A percentile compares a stretch with the other conserved stretches of the same genome.
These are phyloP conservation scores for Arthrobotrys conoides DNA, from an alignment of 2,329 filamentous ascomycete species.

Conservation along the genomic window DNA sequence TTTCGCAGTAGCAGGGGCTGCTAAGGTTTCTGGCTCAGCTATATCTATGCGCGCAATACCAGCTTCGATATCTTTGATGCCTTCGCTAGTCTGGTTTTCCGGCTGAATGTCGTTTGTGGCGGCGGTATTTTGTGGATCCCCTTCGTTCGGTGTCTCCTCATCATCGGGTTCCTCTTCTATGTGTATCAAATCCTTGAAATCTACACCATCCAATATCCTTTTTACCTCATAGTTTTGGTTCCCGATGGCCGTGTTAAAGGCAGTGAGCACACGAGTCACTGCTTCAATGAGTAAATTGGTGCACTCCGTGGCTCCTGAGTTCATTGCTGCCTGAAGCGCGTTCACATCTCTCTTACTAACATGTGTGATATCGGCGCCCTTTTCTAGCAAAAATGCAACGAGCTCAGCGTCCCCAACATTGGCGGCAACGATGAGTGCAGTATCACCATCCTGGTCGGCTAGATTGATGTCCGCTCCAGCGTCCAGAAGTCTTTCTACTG, in stretches of 20 bases:
- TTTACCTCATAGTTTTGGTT: slow-evolving; percentile 65
- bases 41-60: neutral
- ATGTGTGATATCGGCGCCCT: slow-evolving; percentile 67
- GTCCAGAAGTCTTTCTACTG: slow-evolving; percentile 39
- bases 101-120: neutral
- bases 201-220: slow-evolving; percentile 64
- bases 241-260: slow-evolving; percentile 65
- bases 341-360: slow-evolving; percentile 65
- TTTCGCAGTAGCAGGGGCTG: neutral
- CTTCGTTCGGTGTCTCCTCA: neutral
- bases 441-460: slow-evolving; percentile 40
- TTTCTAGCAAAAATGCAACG: slow-evolving; percentile 66
- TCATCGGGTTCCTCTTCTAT: slow-evolving; percentile 3
- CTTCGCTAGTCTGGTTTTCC: neutral
- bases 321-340: slow-evolving; percentile 65
- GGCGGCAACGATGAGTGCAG: slow-evolving; percentile 67
- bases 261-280: slow-evolving; percentile 65
- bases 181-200: slow-evolving; percentile 55
- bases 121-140: neutral
- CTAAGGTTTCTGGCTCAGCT: neutral
- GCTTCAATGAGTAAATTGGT: slow-evolving; percentile 65
- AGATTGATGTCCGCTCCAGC: slow-evolving; percentile 52
- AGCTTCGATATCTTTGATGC: neutral
- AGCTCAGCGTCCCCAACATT: slow-evolving; percentile 65
- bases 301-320: slow-evolving; percentile 63